A percentile compares a stretch with the other conserved stretches of the same genome.
These are phyloP conservation scores for Codiaeum variegatum DNA, from an alignment of 441 rosid species.

Conservation along the genomic window DNA sequence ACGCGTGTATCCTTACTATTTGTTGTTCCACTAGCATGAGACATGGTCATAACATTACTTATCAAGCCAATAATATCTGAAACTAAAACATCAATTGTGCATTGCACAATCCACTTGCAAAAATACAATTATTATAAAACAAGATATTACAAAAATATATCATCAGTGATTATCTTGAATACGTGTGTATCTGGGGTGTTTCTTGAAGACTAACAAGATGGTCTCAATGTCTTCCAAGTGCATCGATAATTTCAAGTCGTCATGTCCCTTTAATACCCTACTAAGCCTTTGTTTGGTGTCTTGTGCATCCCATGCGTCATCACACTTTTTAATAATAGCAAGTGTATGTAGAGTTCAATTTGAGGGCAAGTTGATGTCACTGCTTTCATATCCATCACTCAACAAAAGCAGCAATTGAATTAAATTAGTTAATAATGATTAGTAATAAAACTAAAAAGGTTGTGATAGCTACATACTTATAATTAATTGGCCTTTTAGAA, in stretches of 20 bases:
- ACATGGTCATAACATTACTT: too few species aligned
- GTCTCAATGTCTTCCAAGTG: slow-evolving; percentile 29
- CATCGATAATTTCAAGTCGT: slow-evolving; percentile 23
- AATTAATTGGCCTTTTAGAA: slow-evolving; percentile 15
- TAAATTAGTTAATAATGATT: background rate
- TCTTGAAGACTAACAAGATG: too few species aligned
- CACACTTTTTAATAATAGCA: background rate
- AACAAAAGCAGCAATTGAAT: background rate
- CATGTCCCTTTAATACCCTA: slow-evolving; percentile 12
- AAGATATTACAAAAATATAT: too few species aligned
- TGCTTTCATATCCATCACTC: slow-evolving; percentile 24
- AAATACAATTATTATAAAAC: too few species aligned
- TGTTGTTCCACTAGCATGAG: too few species aligned
- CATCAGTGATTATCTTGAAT: too few species aligned
- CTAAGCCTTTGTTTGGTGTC: background rate
- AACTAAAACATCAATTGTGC: too few species aligned
- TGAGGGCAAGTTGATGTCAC: slow-evolving; percentile 31
- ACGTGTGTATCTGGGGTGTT: too few species aligned
- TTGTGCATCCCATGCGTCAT: slow-evolving; percentile 13
- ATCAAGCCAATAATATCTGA: too few species aligned
- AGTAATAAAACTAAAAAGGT: slow-evolving; percentile 7
- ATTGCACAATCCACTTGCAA: too few species aligned
- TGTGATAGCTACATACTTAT: slow-evolving; percentile 7
- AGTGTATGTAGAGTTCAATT: slow-evolving; percentile 7
- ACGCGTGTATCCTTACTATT: too few species aligned